Evolutionary conservation across 441 rosid genomes (phyloP), one percentile per base, ranked within the genome.

Genomic region (Erysimum cheiri): DNA sequence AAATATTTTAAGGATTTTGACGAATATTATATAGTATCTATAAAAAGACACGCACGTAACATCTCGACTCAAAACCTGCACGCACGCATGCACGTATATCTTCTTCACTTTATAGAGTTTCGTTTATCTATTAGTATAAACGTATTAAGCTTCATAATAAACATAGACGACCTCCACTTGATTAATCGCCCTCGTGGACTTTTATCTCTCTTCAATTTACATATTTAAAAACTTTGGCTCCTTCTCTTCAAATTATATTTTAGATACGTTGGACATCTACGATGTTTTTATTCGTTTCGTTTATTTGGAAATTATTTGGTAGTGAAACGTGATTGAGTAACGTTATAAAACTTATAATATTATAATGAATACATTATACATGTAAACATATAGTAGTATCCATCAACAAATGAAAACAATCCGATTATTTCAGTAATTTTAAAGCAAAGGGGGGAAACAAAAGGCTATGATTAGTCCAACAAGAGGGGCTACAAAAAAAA

Each of bases 41-140:
- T 74, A 60, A 74, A 74, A 67, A 52, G 72, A 41, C 72, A 74
- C 73, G 57, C 77, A 74, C 73, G 72, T 74, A 74, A 60, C 69
- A 67, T 74, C 49, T 67, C 64, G 56, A 60, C 71, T 73, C 35
- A 50, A 60, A 43, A 36, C 32, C 60, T 62, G 28, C 68, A 60
- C 68, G 72, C 72, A 73, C 71, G 68, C 73, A 67, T 58, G 77
- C 67, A 59, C 46, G 11, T 47, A 35, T 39, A 5, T 37, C 41
- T 49, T 52, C 28, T 49, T 52, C 28, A 57, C 67, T 66, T 59
- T 57, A 50, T 73, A 52, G 26, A 50, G 36, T 5, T 52, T 52
- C 54, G 12, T 24, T 52, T 19, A 9, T 28, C 12, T 39, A 31
- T 22, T 33, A 31, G n/a, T 33, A 26, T 26, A 48, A 47, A 47